phyloP scores from a whole-genome alignment of 352 stramenopile genomes.

The Pythium monospermum region DNA sequence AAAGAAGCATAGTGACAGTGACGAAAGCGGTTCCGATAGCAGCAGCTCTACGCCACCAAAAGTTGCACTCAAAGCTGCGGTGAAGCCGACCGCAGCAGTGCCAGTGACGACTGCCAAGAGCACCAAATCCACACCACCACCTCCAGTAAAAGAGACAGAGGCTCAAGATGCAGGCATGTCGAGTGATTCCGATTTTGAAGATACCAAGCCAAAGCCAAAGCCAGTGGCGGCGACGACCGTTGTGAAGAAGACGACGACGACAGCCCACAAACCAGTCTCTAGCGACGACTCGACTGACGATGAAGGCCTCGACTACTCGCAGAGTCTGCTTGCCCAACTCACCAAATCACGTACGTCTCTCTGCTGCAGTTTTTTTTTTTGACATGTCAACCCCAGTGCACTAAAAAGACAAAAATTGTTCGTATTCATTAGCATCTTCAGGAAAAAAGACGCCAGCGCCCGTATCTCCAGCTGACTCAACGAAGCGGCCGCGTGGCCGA shows the following conservation, averaged over 20 bases:
- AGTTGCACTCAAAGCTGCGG: neutral
- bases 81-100: neutral
- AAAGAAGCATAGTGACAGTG: slow-evolving; percentile 14
- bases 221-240: neutral
- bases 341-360: slow-evolving; percentile 52
- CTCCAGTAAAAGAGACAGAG: slow-evolving; percentile 17
- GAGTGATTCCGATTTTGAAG: slow-evolving; percentile 41
- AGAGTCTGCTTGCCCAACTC: slow-evolving; percentile 69
- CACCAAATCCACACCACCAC: slow-evolving; percentile 8
- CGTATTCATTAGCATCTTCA: neutral
- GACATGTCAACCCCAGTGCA: too few species aligned
- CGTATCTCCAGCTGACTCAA: slow-evolving; percentile 7
- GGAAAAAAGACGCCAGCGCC: slow-evolving; percentile 7
- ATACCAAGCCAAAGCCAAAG: slow-evolving; percentile 13
- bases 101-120: neutral
- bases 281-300: slow-evolving; percentile 49
- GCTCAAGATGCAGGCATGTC: slow-evolving; percentile 20
- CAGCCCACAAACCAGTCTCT: slow-evolving; percentile 22
- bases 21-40: slow-evolving; percentile 8
- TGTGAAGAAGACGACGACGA: slow-evolving; percentile 1
- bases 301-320: slow-evolving; percentile 67
- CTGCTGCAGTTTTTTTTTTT: too few species aligned
- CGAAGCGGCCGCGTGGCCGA: slow-evolving; percentile 19
- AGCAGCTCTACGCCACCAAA: neutral
- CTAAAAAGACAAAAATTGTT: too few species aligned